Conservation (phyloP, 2,329 filamentous ascomycete species). For the Tolypocladium album region DNA sequence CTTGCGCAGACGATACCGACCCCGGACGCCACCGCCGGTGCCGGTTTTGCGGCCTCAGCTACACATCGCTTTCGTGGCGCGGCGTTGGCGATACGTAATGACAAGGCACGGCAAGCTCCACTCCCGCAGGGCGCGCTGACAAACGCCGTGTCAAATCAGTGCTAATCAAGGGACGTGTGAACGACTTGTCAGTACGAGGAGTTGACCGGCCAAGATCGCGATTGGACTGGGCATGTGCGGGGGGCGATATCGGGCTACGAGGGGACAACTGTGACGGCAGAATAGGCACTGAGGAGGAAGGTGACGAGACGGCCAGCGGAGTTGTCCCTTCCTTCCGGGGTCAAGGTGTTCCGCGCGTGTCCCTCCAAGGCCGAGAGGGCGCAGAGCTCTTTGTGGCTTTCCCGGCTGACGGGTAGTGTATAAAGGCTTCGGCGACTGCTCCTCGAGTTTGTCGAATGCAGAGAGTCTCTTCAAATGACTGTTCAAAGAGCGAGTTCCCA, state of each 20-base stretch:
- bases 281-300: neutral
- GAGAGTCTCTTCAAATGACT: neutral
- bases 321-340: neutral
- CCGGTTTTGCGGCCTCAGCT: neutral
- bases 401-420: neutral
- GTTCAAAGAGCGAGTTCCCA: neutral
- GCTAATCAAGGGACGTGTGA: too few relatives aligned
- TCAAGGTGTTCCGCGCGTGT: neutral
- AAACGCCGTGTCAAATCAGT: neutral
- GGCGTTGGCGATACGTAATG: neutral
- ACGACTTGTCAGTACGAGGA: neutral
- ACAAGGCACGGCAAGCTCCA: neutral
- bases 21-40: neutral
- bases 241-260: neutral
- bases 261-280: neutral
- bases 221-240: neutral
- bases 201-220: too few relatives aligned
- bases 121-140: neutral
- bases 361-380: neutral
- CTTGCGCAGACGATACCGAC: too few relatives aligned
- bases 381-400: neutral
- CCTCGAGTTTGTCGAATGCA: neutral
- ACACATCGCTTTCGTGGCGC: neutral
- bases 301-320: neutral
- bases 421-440: neutral